Evolutionary conservation across 768 basidiomycete species (phyloP).

Genomic region (Leccinum longicurvipes): DNA sequence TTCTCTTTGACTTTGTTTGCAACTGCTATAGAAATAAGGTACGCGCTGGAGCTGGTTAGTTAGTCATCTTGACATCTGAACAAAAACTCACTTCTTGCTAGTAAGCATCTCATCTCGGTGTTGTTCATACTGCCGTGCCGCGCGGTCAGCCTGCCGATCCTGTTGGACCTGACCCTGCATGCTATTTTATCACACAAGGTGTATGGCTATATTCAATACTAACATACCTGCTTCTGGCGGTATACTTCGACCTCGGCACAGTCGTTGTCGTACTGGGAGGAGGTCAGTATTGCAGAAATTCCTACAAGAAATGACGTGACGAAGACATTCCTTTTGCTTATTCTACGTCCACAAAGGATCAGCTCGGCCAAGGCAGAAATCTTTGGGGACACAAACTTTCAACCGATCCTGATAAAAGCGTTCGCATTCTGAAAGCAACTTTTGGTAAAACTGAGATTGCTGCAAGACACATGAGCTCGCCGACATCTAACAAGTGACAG

Average conservation of each 20-base stretch:
- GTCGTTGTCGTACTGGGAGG: conserved; percentile 70
- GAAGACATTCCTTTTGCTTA: conserved; percentile 31
- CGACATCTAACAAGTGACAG: neutral
- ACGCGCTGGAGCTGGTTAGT: conserved; percentile 43
- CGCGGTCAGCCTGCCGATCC: conserved; percentile 73
- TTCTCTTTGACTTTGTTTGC: conserved; percentile 69
- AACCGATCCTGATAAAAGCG: conserved; percentile 60
- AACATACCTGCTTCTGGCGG: conserved; percentile 71
- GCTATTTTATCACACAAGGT: conserved; percentile 6
- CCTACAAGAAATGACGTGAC: neutral
- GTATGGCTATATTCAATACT: neutral
- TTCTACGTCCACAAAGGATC: conserved; percentile 16
- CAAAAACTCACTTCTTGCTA: conserved; percentile 64
- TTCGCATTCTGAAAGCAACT: conserved; percentile 67
- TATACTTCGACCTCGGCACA: conserved; percentile 69
- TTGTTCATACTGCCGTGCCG: conserved; percentile 70
- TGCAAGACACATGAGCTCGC: conserved; percentile 30
- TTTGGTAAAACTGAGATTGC: conserved; percentile 72
- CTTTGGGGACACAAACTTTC: conserved; percentile 48
- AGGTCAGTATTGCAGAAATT: conserved; percentile 3
- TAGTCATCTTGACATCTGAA: neutral
- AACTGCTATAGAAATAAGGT: conserved; percentile 65
- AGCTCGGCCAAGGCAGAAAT: neutral
- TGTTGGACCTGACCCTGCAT: conserved; percentile 61
- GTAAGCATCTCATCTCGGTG: conserved; percentile 76